These are phyloP conservation scores for Camelina neglecta DNA, from an alignment of 345 rosid species.

Conservation along the genomic window DNA sequence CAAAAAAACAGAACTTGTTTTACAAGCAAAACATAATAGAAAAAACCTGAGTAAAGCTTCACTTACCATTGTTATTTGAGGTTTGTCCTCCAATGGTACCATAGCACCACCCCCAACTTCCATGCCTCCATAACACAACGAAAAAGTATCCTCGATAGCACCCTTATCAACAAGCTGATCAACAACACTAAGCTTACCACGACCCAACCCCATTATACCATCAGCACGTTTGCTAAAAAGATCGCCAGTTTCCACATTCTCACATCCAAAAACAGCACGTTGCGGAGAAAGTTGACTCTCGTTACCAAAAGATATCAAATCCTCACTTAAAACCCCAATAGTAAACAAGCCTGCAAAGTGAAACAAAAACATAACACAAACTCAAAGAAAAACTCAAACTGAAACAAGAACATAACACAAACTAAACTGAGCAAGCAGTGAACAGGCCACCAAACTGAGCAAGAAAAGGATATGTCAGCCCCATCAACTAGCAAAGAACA, in stretches of 20 bases:
- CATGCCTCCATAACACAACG: slow-evolving; percentile 87
- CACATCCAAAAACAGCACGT: slow-evolving; percentile 67
- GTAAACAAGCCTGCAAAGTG: too few species aligned
- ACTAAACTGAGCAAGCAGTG: slow-evolving; percentile 45
- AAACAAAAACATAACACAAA: too few species aligned
- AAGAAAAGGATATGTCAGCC: slow-evolving; percentile 28
- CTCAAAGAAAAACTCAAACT: too few species aligned
- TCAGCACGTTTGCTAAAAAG: slow-evolving; percentile 79
- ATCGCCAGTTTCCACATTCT: slow-evolving; percentile 72
- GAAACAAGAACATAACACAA: too few species aligned
- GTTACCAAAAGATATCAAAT: slow-evolving; percentile 72
- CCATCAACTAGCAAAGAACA: neutral
- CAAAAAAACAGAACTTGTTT: too few species aligned
- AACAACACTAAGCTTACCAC: slow-evolving; percentile 71
- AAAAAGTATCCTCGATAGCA: slow-evolving; percentile 69
- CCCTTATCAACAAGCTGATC: slow-evolving; percentile 83
- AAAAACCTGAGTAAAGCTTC: too few species aligned
- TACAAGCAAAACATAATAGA: too few species aligned
- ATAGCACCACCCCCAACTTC: slow-evolving; percentile 84
- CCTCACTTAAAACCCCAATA: slow-evolving; percentile 60
- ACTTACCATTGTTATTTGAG: too few species aligned
- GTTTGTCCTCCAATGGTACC: slow-evolving; percentile 45
- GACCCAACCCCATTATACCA: slow-evolving; percentile 84
- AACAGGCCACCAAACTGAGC: slow-evolving; percentile 89
- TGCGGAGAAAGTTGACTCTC: slow-evolving; percentile 66